Base-by-base conservation (phyloP, 495 filamentous ascomycete genomes). In the Peziza echinospora region DNA sequence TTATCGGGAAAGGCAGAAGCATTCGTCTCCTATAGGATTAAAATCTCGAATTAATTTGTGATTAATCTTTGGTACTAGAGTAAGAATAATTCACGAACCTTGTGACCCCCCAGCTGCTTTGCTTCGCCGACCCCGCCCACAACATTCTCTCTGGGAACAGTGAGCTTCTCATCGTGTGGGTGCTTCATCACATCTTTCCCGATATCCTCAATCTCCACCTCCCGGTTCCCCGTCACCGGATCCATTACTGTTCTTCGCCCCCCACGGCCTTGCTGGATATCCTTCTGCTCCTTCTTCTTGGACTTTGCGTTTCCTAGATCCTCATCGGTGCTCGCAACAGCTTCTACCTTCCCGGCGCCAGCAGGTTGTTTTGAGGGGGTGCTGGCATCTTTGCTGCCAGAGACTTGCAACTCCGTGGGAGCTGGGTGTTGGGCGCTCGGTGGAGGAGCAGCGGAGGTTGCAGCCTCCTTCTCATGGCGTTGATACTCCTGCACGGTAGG, bases 121-220 rank as follows among this genome's bases (percentile, higher is more conserved):
- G n/a, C n/a, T n/a, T n/a, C n/a, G n/a, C n/a, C n/a, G n/a, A n/a
- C n/a, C n/a, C n/a, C n/a, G n/a, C n/a, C n/a, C 28, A 50, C 45
- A 28, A 46, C 60, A 56, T 92, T 91, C n/a, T 80, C 78, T 65
- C 93, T 96, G 8, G 82, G 82, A 8, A 91, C 74, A n/a, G 78
- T 81, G 7, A 94, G 58, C 77, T 62, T 65, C 5, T 82, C 81
- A 34, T 87, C 64, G 41, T 81, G 70, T 3, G 78, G 79, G 5
- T 72, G 63, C 37, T 80, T 72, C 70, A 85, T 72, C 48, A 80
- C 80, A 25, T 73, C 62, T 40, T 70, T 58, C 48, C 72, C 73
- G 24, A 80, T 76, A 60, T 96, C 84, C 53, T 87, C 84, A 45
- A 96, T 92, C 44, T 80, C 76, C 22, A 93, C 83, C 37, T 93